Base-by-base conservation (phyloP, 2,329 filamentous ascomycete genomes). In the Graphilbum fragrans region DNA sequence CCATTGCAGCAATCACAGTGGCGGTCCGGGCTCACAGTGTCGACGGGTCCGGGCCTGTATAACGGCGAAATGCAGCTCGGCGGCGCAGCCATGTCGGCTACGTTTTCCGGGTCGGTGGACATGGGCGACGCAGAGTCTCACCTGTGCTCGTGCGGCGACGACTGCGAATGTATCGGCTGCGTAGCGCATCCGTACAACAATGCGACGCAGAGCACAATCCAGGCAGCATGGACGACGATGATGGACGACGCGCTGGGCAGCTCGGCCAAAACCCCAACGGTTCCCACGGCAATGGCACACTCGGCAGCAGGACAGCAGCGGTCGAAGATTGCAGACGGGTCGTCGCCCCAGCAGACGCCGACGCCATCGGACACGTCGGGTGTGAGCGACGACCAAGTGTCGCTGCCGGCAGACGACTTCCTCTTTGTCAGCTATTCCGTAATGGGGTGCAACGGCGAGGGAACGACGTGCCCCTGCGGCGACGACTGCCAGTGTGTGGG, bases 401-500 rank as follows among this genome's bases (percentile, higher is more conserved):
- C 57, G 18, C 53, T 74, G 20, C 62, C 66, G 2, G 66, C 67
- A 2, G 64, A 60, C 39, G 70, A 77, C 52, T 79, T 72, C 57
- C 68, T 77, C 52, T 78, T 78, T 49, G 73, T 78, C 43, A 69
- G 39, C 46, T 47, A 53, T 45, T 41, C 48, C 29, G 32, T 43
- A 11, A 34, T 46, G 36, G 38, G 38, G 19, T 40, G 65, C 20
- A 41, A 45, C 23, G 49, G 50, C 36, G 48, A 49, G 20, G 48
- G 44, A 3, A 17, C 43, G 35, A 47, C 42, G 20, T 85, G 80
- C 50, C 64, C 65, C 37, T 85, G 80, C 52, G 80, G 80, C 18
- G 72, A 79, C 41, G 63, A 63, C 22, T 85, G 80, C 49, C 69
- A 77, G 49, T 85, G 80, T 52, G 62, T 83, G 29, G 80, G 78